These are phyloP conservation scores for Debaryomyces sp. DNA, from an alignment of 1,139 yeast genomes.

Conservation along the genomic window DNA sequence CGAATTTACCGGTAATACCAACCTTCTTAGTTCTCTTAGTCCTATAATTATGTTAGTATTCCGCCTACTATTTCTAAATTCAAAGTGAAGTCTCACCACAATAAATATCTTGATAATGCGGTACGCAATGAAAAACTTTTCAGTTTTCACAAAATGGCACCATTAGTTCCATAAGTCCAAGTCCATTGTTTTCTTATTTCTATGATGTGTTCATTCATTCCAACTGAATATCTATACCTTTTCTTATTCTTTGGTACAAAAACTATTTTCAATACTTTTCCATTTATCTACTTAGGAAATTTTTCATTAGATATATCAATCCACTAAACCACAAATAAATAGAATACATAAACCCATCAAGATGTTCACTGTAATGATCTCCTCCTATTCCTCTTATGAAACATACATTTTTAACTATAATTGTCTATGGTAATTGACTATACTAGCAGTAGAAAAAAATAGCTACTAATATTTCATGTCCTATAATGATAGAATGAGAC, in stretches of 20 bases:
- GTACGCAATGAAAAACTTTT: background rate
- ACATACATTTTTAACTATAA: slow-evolving; percentile 6
- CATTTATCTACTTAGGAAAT: background rate
- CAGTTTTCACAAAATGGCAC: background rate
- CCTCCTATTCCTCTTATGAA: background rate
- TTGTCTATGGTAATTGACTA: slow-evolving; percentile 7
- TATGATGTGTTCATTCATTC: too few relatives aligned
- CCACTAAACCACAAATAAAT: background rate
- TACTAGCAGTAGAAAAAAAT: slow-evolving; percentile 5
- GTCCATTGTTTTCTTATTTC: background rate
- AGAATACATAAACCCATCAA: background rate
- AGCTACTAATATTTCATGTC: slow-evolving; percentile 2
- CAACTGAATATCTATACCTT: background rate
- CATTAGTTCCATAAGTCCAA: too few relatives aligned
- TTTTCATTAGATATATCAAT: background rate
- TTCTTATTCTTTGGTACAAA: background rate
- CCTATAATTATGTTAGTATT: slow-evolving; percentile 60
- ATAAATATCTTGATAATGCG: background rate
- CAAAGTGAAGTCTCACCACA: background rate
- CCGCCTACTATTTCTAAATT: background rate
- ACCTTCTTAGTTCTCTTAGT: slow-evolving; percentile 99
- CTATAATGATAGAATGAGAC: slow-evolving; percentile 5
- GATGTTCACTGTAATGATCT: background rate
- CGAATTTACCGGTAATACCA: slow-evolving; percentile 99
- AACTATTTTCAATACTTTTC: background rate